A percentile compares a stretch with the other conserved stretches of the same genome.
Conservation (phyloP, 345 rosid species). For the Brassica nigra region DNA sequence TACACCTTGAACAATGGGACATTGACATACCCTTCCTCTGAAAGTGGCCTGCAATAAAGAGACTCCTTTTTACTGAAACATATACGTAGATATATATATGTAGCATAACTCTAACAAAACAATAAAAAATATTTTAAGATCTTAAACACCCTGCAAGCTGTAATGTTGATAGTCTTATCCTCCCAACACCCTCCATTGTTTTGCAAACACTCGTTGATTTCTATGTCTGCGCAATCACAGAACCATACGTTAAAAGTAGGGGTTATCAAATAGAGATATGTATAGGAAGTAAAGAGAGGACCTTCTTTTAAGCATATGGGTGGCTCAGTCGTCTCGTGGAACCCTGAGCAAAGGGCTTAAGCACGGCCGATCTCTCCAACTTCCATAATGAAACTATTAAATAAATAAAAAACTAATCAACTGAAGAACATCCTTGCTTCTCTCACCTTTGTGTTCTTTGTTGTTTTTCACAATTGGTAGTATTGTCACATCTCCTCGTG, state of each 20-base stretch:
- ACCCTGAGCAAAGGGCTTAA: constrained; percentile 92
- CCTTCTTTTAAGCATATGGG: constrained; percentile 83
- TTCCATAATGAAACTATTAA: constrained; percentile 41
- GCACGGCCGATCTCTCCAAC: constrained; percentile 78
- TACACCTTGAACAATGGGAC: constrained; percentile 86
- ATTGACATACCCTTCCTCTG: constrained; percentile 91
- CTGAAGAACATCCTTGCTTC: background rate
- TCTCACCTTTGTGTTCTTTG: constrained; percentile 84
- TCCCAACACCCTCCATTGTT: constrained; percentile 97
- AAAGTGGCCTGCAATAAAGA: constrained; percentile 72
- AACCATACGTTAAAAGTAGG: background rate
- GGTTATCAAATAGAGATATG: constrained; percentile 6
- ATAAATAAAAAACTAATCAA: background rate
- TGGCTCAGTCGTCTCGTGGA: constrained; percentile 93
- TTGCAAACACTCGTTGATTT: constrained; percentile 86
- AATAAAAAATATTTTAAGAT: background rate
- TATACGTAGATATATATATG: background rate
- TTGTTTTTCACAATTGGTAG: constrained; percentile 90
- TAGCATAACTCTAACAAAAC: background rate
- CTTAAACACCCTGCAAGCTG: constrained; percentile 80
- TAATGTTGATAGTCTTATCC: constrained; percentile 62
- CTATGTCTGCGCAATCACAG: constrained; percentile 59
- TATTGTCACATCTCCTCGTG: constrained; percentile 94
- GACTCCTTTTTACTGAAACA: background rate
- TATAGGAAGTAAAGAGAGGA: constrained; percentile 27